Evolutionary conservation across 169 alveolate genomes (phyloP), one percentile per base, ranked within the genome.

Genomic region (Plasmodium malariae): DNA sequence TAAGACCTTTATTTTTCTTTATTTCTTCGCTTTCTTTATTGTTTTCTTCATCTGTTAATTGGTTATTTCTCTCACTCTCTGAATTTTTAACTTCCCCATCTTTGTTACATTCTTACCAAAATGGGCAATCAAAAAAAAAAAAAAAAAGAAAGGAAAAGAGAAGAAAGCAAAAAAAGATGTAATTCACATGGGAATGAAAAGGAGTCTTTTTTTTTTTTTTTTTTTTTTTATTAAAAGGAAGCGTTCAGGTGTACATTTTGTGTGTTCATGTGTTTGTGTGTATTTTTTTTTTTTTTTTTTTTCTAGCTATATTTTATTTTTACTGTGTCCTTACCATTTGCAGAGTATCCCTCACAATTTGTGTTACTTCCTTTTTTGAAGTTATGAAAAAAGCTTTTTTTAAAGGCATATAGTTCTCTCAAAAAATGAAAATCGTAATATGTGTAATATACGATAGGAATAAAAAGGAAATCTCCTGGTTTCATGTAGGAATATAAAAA

Each of bases 381-480:
- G 3, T 55, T 34, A 17, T 54, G 30, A 43, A 43, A 14, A 43
- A n/a, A 19, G 36, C 30, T 54, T 45, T 54, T 67, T 40, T 67
- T 48, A 14, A 76, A 51, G 14, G 28, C 11, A 55, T 80, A 80
- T 70, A 80, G 17, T 40, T 48, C 30, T 49, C 49, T 54, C 36
- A 80, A 59, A 30, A 65, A 65, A 51, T 63, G n/a, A 26, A 67
- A 51, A 49, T 80, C 40, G 57, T 80, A 80, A 45, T 36, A 67
- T 36, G 90, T 48, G 40, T 80, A 24, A 65, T 80, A 80, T 9
- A 80, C 45, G n/a, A 80, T 49, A 1, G 90, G 90, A 28, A 80
- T 80, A 4, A 36, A 14, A n/a, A 80, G 34, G 12, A 80, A 48
- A 54, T 80, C 90, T 48, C 90, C 90, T 21, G 90, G 90, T 24